A percentile compares a stretch with the other conserved stretches of the same genome.
Evolutionary conservation across 2,329 filamentous ascomycete species (phyloP).

Genomic region (Penicillium freii): DNA sequence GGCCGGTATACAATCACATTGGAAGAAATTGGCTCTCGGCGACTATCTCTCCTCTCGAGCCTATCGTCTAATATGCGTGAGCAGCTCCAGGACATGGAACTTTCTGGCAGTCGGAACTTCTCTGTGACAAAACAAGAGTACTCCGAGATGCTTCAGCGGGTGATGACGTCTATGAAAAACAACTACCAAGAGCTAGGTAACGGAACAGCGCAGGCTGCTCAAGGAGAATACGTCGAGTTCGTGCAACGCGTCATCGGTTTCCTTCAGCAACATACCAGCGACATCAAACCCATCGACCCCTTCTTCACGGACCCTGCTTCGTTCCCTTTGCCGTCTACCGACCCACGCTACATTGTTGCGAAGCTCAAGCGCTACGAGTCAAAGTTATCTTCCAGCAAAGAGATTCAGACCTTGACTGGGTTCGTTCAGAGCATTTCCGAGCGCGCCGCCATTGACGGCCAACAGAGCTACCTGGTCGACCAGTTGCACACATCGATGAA

Average conservation of each 20-base stretch:
- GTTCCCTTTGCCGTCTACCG: conserved; percentile 59
- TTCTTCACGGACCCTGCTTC: conserved; percentile 61
- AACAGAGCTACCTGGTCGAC: conserved; percentile 55
- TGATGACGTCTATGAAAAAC: conserved; percentile 61
- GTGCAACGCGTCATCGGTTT: conserved; percentile 60
- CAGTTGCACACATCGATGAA: conserved; percentile 55
- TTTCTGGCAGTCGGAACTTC: conserved; percentile 32
- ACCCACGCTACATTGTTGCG: conserved; percentile 63
- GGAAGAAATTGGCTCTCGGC: conserved; percentile 54
- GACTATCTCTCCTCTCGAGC: conserved; percentile 55
- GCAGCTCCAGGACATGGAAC: conserved; percentile 42
- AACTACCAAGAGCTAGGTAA: conserved; percentile 57
- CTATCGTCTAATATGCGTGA: conserved; percentile 61
- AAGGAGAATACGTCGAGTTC: conserved; percentile 60
- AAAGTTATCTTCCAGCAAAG: conserved; percentile 50
- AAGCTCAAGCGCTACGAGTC: conserved; percentile 59
- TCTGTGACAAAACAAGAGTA: conserved; percentile 47
- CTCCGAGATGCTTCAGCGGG: conserved; percentile 50
- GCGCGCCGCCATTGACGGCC: conserved; percentile 56
- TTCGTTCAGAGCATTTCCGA: conserved; percentile 61
- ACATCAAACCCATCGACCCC: conserved; percentile 54
- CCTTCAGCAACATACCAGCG: conserved; percentile 59
- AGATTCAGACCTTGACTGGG: conserved; percentile 54
- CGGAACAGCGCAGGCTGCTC: conserved; percentile 29
- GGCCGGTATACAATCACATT: conserved; percentile 49